Percentiles rank a stretch among this genome's conserved stretches.
phyloP scores from a whole-genome alignment of 352 stramenopile genomes.

The Pythium oligandrum region DNA sequence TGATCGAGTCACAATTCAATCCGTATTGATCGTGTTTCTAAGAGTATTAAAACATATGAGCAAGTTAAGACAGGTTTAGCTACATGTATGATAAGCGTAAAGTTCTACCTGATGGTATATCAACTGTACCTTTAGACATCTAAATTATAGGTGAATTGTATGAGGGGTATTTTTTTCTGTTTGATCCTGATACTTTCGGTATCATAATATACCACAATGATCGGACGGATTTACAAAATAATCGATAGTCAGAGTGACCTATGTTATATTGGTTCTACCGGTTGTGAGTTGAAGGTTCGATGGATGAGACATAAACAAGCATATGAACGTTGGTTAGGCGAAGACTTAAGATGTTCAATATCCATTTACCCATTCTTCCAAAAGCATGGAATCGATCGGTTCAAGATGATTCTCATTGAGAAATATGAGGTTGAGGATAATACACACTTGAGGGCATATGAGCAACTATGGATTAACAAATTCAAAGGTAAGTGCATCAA shows the following conservation, averaged over 20 bases:
- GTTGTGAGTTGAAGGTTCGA: no score
- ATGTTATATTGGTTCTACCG: no score
- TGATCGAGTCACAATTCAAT: conserved; percentile 22
- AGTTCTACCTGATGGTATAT: conserved; percentile 20
- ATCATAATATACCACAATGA: not conserved
- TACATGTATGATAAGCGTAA: conserved; percentile 30
- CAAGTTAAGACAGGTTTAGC: conserved; percentile 19
- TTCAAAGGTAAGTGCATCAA: conserved; percentile 4
- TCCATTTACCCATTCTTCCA: conserved; percentile 8
- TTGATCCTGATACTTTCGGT: not conserved
- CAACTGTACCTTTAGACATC: conserved; percentile 18
- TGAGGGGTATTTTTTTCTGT: no score
- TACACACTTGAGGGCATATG: conserved; percentile 2
- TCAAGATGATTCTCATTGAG: conserved; percentile 8
- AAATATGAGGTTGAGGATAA: conserved; percentile 5
- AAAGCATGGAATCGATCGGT: conserved; percentile 5
- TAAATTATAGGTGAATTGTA: no score
- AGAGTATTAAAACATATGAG: conserved; percentile 26
- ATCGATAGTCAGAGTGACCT: no score
- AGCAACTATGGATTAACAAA: conserved; percentile 10
- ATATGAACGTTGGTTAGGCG: no score
- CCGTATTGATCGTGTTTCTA: conserved; percentile 16
- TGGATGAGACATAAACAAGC: no score
- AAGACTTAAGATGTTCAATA: no score
- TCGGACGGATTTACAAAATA: not conserved